phyloP scores from a whole-genome alignment of 2,329 filamentous ascomycete species.

The Chaetoscypha palmicola region DNA sequence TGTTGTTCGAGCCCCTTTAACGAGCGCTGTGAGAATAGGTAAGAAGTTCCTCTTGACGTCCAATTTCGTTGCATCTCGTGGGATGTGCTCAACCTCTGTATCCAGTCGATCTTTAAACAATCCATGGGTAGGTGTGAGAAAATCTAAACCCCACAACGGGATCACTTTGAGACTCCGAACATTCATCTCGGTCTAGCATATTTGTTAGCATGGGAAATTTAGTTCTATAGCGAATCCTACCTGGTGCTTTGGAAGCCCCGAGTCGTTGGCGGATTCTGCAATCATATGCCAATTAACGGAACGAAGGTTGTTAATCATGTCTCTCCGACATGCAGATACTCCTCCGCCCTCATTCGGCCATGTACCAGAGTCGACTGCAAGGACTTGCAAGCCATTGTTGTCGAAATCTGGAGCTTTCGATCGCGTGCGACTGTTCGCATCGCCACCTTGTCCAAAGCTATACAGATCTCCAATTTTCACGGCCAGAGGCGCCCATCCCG shows the following conservation, averaged over 20 bases:
- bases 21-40: slow-evolving; percentile 41
- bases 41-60: slow-evolving; percentile 46
- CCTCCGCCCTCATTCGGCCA: slow-evolving; percentile 35
- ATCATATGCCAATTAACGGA: slow-evolving; percentile 10
- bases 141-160: slow-evolving; percentile 41
- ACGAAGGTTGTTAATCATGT: slow-evolving; percentile 12
- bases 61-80: slow-evolving; percentile 34
- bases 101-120: slow-evolving; percentile 40
- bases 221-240: too few relatives aligned
- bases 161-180: slow-evolving; percentile 40
- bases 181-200: slow-evolving; percentile 37
- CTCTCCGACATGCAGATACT: slow-evolving; percentile 30
- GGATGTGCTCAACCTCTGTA: slow-evolving; percentile 41
- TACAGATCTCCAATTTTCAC: slow-evolving; percentile 34
- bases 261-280: slow-evolving; percentile 9
- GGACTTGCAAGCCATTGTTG: slow-evolving; percentile 35
- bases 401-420: slow-evolving; percentile 36
- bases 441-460: slow-evolving; percentile 33
- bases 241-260: slow-evolving; percentile 9
- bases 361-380: slow-evolving; percentile 31
- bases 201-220: too few relatives aligned
- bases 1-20: slow-evolving; percentile 41
- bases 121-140: slow-evolving; percentile 40
- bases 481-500: slow-evolving; percentile 31
- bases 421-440: slow-evolving; percentile 33